Conservation (phyloP, 805 yeast species). For the Metschnikowia continentalis region DNA sequence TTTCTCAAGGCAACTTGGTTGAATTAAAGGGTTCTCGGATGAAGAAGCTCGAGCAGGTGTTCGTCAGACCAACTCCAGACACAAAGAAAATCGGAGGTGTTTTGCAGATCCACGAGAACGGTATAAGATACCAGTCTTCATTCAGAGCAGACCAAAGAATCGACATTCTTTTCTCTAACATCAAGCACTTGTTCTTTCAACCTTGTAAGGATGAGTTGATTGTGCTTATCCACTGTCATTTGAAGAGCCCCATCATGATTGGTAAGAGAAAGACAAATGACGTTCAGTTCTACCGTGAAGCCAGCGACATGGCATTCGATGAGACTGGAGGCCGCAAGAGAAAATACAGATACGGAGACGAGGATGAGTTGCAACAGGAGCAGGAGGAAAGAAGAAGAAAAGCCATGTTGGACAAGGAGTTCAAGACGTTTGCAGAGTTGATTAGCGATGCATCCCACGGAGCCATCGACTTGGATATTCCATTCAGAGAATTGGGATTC, state of each 20-base stretch:
- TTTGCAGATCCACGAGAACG: conserved; percentile 90
- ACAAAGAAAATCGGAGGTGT: conserved; percentile 93
- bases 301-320: conserved; percentile 91
- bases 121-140: conserved; percentile 88
- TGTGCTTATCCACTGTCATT: conserved; percentile 87
- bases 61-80: conserved; percentile 93
- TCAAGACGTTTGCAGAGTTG: conserved; percentile 80
- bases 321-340: conserved; percentile 95
- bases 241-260: conserved; percentile 88
- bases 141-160: conserved; percentile 80
- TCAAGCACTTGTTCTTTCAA: conserved; percentile 91
- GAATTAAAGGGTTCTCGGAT: conserved; percentile 84
- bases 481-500: conserved; percentile 94
- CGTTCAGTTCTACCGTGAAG: conserved; percentile 94
- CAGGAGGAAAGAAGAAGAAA: conserved; percentile 96
- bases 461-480: conserved; percentile 81
- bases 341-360: conserved; percentile 89
- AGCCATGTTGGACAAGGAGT: conserved; percentile 86
- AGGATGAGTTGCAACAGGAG: conserved; percentile 96
- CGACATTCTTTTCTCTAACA: conserved; percentile 84
- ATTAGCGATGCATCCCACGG: conserved; percentile 88
- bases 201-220: conserved; percentile 93
- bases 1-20: conserved; percentile 81
- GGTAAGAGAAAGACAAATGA: conserved; percentile 95
- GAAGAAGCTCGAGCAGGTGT: conserved; percentile 80